Conservation (phyloP, 2,329 filamentous ascomycete species). For the Xylaria sp. region DNA sequence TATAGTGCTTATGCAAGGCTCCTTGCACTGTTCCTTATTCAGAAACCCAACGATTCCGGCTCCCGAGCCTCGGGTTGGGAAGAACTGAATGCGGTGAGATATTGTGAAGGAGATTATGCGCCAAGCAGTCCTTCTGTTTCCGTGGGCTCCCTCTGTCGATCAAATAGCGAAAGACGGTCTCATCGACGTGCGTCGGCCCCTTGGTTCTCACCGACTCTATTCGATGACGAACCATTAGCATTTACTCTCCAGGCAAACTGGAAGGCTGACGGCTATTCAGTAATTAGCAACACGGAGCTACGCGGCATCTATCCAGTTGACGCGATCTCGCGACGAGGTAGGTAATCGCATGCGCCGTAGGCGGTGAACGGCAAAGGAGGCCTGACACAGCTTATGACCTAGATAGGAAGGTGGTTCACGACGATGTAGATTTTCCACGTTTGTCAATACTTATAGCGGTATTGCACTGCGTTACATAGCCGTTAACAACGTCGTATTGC, state of each 20-base stretch:
- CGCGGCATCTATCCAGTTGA: neutral
- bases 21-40: neutral
- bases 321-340: neutral
- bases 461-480: neutral
- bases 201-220: slow-evolving; percentile 23
- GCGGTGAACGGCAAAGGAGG: slow-evolving; percentile 15
- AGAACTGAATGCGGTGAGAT: slow-evolving; percentile 8
- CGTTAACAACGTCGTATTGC: neutral
- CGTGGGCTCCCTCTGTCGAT: neutral
- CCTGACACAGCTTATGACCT: neutral
- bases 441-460: neutral
- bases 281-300: neutral
- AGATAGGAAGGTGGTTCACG: slow-evolving; percentile 9
- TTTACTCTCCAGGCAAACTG: neutral
- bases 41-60: neutral
- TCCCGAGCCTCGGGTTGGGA: neutral
- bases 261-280: neutral
- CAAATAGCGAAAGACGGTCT: slow-evolving; percentile 6
- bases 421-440: neutral
- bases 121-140: neutral
- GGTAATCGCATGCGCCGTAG: slow-evolving; percentile 4
- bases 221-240: no score
- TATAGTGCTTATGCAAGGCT: slow-evolving; percentile 22
- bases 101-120: neutral
- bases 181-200: neutral